A percentile compares a stretch with the other conserved stretches of the same genome.
Conservation (phyloP, 225 moss, liverwort and hornwort genomes). For the Antitrichia curtipendula region DNA sequence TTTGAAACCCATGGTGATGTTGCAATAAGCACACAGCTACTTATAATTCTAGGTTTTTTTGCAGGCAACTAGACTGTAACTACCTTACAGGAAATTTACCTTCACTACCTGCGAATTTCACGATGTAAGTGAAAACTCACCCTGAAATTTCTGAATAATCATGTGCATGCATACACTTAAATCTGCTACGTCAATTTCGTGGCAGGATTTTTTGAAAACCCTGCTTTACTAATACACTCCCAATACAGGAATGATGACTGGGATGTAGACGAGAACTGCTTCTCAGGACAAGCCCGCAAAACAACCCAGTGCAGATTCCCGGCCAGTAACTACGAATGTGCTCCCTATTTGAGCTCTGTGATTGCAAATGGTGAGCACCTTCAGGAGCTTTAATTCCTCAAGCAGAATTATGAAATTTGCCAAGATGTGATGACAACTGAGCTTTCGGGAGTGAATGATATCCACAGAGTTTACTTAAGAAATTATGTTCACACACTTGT, state of each 20-base stretch:
- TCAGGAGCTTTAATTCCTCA: not conserved
- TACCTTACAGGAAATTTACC: not conserved
- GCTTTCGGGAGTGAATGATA: not conserved
- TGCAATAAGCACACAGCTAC: not conserved
- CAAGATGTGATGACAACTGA: not conserved
- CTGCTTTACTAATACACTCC: not conserved
- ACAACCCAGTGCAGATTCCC: not conserved
- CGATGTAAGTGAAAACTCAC: not conserved
- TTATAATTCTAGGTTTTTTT: not conserved
- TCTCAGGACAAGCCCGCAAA: not conserved
- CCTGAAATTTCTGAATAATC: not conserved
- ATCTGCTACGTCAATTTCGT: not conserved
- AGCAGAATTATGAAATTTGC: not conserved
- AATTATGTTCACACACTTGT: not conserved
- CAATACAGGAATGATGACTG: not conserved
- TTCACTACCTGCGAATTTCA: not conserved
- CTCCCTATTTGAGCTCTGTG: not conserved
- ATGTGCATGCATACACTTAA: not conserved
- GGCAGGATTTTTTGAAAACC: not conserved
- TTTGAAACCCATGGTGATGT: not conserved
- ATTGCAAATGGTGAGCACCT: slow-evolving; percentile 3
- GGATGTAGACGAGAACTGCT: slow-evolving; percentile 35
- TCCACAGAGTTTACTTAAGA: not conserved
- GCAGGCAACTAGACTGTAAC: slow-evolving; percentile 30
- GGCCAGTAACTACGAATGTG: not conserved